Base-by-base conservation (phyloP, 2,329 filamentous ascomycete genomes). In the Phoma sp. region DNA sequence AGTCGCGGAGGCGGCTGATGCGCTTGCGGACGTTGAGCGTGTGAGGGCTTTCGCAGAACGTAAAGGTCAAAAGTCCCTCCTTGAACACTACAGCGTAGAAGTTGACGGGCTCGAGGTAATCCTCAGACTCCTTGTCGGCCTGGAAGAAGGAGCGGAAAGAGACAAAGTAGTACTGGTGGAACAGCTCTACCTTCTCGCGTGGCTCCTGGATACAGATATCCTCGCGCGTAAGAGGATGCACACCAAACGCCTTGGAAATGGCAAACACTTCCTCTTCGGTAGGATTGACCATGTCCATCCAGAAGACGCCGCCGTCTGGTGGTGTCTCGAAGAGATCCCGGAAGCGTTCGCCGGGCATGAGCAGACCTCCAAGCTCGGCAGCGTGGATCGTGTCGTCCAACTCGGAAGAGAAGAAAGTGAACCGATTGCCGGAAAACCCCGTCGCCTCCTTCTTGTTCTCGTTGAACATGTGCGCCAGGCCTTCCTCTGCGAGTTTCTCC, bases 121-220 rank as follows among this genome's bases (percentile, higher is more conserved):
- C 86, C 59, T 91, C 88, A 44, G 88, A 88, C 31, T 88, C 84
- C 65, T 91, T 88, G 64, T 96, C 90, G 62, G 91, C 82, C 50
- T 94, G 89, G 65, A 86, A 90, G 80, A 98, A 99, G 2, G 93
- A 96, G 48, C 94, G 88, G 84, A 98, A 99, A 75, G 91, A 96
- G 45, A 96, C 91, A 75, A 99, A 98, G 78, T 99, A 99, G 80
- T 99, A 99, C 37, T 92, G 92, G 22, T 91, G 90, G 79, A 99
- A 99, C 22, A 99, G 84, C 77, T 99, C 95, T 51, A 99, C 96
- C 81, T 99, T 99, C 79, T 99, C 95, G 38, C 95, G 92, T 10
- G 93, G 90, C 77, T 99, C 95, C 73, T 97, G 92, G 0, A 91
- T 96, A 57, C 89, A 88, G 64, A 99, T 97, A 80, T 99, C 95